Base-by-base conservation (phyloP, 176 grass and related monocot genomes). In the Lolium perenne region DNA sequence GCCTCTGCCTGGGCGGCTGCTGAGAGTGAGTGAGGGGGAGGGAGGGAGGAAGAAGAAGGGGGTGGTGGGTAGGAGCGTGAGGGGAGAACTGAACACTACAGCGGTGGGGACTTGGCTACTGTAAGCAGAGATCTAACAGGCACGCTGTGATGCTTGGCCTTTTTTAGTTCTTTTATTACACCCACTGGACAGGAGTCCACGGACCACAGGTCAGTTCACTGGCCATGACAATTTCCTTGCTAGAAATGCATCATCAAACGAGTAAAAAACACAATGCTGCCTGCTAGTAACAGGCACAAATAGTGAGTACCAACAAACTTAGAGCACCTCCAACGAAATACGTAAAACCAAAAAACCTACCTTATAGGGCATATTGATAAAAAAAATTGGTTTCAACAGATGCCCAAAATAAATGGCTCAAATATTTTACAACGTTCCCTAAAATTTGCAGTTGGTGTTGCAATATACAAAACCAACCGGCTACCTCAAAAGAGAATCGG, bases 91-190 rank as follows among this genome's bases (percentile, higher is more conserved):
- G 22, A 56, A 71, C n/a, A n/a, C 66, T 43, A 74, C 43, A 71
- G 25, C 50, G 32, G 60, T 58, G 23, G 49, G 76, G 49, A 53
- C 47, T 54, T 0, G 49, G 73, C 49, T 75, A 83, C 12, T 45
- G 84, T 66, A 88, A 83, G 23, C 32, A 64, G 83, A 91, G 83
- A 94, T 91, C 80, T 88, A 69, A 75, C 22, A 71, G 21, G 21
- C 49, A 25, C 56, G 38, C 53, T 65, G 85, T 53, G 63, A 82
- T 57, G 86, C 72, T 54, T 75, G 77, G 38, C 35, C 47, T 38
- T 82, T 82, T 81, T 82, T 76, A 76, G 57, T 64, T 11, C 29
- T 22, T 49, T 72, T 49, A 38, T 65, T 10, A 60, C 20, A 3
- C 43, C 41, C 48, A 59, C 48, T 67, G 67, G 84, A 74, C 86